A percentile compares a stretch with the other conserved stretches of the same genome.
Conservation (phyloP, 2,329 filamentous ascomycete species). For the Arthrinium phaeospermum region DNA sequence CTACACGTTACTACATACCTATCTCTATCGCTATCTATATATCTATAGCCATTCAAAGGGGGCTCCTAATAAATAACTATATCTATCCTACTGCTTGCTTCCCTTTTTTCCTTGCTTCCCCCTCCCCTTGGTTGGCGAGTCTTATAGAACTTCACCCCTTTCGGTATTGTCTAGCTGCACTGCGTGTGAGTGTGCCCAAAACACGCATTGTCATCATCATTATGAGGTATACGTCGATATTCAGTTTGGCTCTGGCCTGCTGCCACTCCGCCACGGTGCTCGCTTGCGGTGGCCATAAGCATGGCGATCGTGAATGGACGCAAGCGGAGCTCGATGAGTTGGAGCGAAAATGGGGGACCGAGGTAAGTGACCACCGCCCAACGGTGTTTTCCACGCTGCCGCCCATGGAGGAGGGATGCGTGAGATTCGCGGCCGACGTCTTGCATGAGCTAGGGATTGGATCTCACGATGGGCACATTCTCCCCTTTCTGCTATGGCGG, state of each 20-base stretch:
- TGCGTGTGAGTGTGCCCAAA: not conserved
- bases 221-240: conserved; percentile 34
- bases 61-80: not conserved
- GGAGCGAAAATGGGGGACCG: conserved; percentile 62
- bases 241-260: conserved; percentile 35
- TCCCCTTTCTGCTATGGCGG: not conserved
- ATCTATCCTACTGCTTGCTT: not conserved
- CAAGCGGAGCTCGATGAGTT: conserved; percentile 58
- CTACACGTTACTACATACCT: not conserved
- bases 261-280: conserved; percentile 31
- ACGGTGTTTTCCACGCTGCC: not conserved
- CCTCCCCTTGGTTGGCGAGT: not conserved
- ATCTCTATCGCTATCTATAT: conserved; percentile 18
- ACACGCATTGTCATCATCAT: not conserved
- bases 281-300: conserved; percentile 39
- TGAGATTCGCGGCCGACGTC: not conserved
- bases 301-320: conserved; percentile 51
- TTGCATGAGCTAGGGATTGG: not conserved
- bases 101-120: too few relatives aligned
- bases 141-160: not conserved
- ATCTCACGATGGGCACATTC: not conserved
- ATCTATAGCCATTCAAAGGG: not conserved
- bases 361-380: conserved; percentile 48
- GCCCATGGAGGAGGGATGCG: not conserved
- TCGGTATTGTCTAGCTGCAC: not conserved